A percentile compares a stretch with the other conserved stretches of the same genome.
phyloP scores from a whole-genome alignment of 164 flowering plant species.

The Magnolia sinica region DNA sequence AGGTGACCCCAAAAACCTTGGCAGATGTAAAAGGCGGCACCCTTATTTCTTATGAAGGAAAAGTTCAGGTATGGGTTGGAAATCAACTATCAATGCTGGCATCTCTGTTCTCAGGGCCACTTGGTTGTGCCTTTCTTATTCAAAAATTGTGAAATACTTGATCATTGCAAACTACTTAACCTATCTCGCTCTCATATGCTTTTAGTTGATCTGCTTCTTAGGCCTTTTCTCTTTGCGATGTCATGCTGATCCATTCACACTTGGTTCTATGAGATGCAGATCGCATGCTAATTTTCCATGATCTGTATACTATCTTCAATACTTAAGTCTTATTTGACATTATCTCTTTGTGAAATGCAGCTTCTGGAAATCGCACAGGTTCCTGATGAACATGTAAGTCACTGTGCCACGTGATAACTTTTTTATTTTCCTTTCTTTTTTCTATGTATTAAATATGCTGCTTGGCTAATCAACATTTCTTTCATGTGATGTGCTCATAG shows the following conservation, averaged over 20 bases:
- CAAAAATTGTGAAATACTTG: no score
- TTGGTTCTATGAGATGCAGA: neutral
- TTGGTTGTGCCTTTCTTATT: neutral
- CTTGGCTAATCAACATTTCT: neutral
- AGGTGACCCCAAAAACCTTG: constrained; percentile 97
- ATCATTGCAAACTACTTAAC: neutral
- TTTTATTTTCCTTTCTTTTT: neutral
- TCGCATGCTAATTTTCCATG: neutral
- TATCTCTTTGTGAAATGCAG: constrained; percentile 38
- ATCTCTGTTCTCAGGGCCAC: no score
- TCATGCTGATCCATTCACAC: neutral
- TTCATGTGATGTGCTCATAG: neutral
- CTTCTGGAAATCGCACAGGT: constrained; percentile 88
- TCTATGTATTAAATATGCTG: neutral
- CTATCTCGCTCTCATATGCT: neutral
- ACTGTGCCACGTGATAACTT: neutral
- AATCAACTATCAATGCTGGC: neutral
- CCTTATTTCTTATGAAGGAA: constrained; percentile 89
- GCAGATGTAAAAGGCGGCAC: constrained; percentile 99
- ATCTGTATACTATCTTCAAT: neutral
- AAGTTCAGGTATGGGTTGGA: constrained; percentile 68
- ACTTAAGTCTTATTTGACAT: neutral
- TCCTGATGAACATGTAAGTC: constrained; percentile 75
- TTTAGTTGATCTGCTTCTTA: neutral
- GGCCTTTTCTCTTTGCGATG: neutral